phyloP scores from a whole-genome alignment of 148 eudicot genomes.

The Hydrangea macrophylla region DNA sequence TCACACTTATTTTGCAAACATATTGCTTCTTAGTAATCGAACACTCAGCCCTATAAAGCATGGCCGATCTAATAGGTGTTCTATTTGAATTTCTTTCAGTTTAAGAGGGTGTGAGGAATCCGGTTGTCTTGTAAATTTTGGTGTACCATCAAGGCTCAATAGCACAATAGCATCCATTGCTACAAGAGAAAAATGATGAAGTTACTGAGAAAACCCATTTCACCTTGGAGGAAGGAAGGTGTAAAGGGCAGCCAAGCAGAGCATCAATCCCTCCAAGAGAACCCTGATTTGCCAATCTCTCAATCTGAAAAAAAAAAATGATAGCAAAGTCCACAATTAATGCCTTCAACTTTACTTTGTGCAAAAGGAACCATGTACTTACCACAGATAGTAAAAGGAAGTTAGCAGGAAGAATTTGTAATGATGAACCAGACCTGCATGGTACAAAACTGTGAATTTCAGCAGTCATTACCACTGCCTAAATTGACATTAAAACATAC shows the following conservation, averaged over 20 bases:
- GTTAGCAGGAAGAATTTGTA: slow-evolving; percentile 53
- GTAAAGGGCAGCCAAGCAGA: slow-evolving; percentile 62
- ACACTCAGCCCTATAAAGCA: too few species aligned
- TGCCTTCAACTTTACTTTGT: neutral
- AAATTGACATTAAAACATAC: neutral
- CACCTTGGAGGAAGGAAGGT: slow-evolving; percentile 59
- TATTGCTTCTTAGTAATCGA: too few species aligned
- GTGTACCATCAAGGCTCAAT: neutral
- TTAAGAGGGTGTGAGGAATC: too few species aligned
- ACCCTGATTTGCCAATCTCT: slow-evolving; percentile 52
- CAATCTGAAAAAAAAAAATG: slow-evolving; percentile 34
- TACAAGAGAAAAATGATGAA: slow-evolving; percentile 1
- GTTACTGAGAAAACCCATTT: neutral
- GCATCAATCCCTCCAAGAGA: slow-evolving; percentile 70
- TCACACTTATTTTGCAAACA: too few species aligned
- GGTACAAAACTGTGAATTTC: slow-evolving; percentile 6
- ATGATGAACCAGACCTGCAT: slow-evolving; percentile 44
- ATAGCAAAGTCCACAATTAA: neutral
- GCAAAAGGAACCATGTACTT: slow-evolving; percentile 15
- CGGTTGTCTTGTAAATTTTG: neutral
- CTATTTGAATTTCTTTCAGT: too few species aligned
- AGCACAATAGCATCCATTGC: neutral
- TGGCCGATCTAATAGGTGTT: too few species aligned
- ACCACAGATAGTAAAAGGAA: slow-evolving; percentile 49
- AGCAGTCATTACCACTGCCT: slow-evolving; percentile 8